A percentile compares a stretch with the other conserved stretches of the same genome.
Evolutionary conservation across 2,329 filamentous ascomycete species (phyloP).

Genomic region (Diplodia corticola): DNA sequence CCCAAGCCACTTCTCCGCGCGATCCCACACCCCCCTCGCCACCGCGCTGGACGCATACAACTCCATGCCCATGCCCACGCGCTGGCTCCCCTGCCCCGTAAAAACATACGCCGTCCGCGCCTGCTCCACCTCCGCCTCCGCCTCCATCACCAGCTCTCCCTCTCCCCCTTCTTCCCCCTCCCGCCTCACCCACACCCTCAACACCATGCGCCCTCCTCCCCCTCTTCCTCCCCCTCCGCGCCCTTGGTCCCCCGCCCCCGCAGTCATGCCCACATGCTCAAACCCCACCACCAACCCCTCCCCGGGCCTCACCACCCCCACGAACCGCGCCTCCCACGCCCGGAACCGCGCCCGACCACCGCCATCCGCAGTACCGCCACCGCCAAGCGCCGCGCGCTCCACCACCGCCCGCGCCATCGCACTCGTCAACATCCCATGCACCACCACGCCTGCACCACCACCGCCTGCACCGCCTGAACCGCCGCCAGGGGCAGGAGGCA

Average conservation of each 20-base stretch:
- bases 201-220: conserved; percentile 35
- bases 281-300: conserved; percentile 37
- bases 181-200: no score
- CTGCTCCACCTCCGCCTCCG: conserved; percentile 35
- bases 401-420: conserved; percentile 35
- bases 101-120: conserved; percentile 41
- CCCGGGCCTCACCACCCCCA: conserved; percentile 41
- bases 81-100: conserved; percentile 46
- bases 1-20: conserved; percentile 46
- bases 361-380: conserved; percentile 26
- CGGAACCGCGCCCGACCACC: conserved; percentile 14
- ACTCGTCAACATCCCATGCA: conserved; percentile 45
- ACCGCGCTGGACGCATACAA: conserved; percentile 38
- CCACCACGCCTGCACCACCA: conserved; percentile 44
- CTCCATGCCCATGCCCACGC: conserved; percentile 46
- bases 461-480: no score
- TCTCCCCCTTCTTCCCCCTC: conserved; percentile 34
- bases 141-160: conserved; percentile 36
- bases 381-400: conserved; percentile 22
- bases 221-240: no score
- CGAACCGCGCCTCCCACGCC: conserved; percentile 35
- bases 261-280: conserved; percentile 39
- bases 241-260: conserved; percentile 36
- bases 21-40: conserved; percentile 53
- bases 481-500: no score